phyloP scores from a whole-genome alignment of 2,329 filamentous ascomycete genomes.

The Diplodia seriata region DNA sequence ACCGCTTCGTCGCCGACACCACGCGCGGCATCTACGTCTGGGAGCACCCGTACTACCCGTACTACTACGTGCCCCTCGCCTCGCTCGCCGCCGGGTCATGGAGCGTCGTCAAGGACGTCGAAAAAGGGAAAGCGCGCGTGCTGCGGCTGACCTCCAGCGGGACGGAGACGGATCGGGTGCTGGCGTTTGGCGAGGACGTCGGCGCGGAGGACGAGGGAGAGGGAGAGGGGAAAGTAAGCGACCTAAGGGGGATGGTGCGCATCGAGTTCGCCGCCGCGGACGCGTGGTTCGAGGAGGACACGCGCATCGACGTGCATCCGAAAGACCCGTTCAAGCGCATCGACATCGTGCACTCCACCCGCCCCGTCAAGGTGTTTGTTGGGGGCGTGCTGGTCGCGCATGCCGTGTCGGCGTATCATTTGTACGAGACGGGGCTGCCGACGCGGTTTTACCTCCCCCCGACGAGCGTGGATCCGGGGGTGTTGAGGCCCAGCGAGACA shows the following conservation, averaged over 20 bases:
- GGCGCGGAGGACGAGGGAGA: slow-evolving; percentile 33
- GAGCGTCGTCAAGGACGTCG: background rate
- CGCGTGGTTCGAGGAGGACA: slow-evolving; percentile 65
- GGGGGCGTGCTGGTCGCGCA: slow-evolving; percentile 45
- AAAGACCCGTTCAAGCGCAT: slow-evolving; percentile 72
- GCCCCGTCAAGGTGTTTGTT: slow-evolving; percentile 60
- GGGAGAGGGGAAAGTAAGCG: background rate
- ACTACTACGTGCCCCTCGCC: slow-evolving; percentile 37
- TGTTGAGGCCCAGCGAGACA: slow-evolving; percentile 61
- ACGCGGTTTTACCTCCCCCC: slow-evolving; percentile 66
- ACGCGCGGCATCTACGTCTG: slow-evolving; percentile 46
- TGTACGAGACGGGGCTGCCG: slow-evolving; percentile 67
- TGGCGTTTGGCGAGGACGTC: slow-evolving; percentile 40
- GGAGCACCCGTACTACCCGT: slow-evolving; percentile 47
- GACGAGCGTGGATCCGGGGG: slow-evolving; percentile 54
- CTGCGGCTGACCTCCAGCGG: slow-evolving; percentile 36
- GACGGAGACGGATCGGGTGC: slow-evolving; percentile 37
- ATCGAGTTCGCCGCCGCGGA: slow-evolving; percentile 40
- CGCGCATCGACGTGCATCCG: slow-evolving; percentile 66
- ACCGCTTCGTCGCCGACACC: slow-evolving; percentile 45
- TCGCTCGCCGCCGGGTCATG: background rate
- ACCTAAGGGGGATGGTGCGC: slow-evolving; percentile 42
- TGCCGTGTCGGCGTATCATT: slow-evolving; percentile 51
- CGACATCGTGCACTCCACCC: slow-evolving; percentile 64
- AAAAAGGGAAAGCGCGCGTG: slow-evolving; percentile 13